Conservation (phyloP, 371 early-diverging fungal genomes). For the Zychaea mexicana region DNA sequence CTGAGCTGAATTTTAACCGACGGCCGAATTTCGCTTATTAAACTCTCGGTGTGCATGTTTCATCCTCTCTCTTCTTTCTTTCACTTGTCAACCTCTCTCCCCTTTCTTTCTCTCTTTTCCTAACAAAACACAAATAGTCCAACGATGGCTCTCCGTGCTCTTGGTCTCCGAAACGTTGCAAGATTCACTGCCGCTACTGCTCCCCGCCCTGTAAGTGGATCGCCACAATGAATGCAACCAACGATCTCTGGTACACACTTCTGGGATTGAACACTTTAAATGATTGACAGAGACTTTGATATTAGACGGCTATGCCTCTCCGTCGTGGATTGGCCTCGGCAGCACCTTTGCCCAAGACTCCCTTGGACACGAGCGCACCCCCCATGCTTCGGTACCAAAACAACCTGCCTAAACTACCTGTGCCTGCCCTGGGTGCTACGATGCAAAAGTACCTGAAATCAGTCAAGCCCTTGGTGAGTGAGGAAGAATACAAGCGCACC, state of each 20-base stretch:
- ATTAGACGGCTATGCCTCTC: constrained; percentile 1
- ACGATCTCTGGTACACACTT: no score
- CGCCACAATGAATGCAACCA: no score
- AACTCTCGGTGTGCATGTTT: background rate
- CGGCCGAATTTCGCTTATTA: background rate
- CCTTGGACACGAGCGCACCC: constrained; percentile 44
- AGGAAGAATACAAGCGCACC: constrained; percentile 75
- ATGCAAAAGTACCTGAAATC: constrained; percentile 76
- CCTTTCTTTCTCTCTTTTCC: background rate
- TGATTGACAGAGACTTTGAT: background rate
- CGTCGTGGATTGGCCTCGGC: constrained; percentile 24
- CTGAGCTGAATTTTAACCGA: background rate
- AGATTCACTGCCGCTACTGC: background rate
- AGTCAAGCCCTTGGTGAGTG: constrained; percentile 76
- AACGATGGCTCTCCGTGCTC: constrained; percentile 11
- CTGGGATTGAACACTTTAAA: no score
- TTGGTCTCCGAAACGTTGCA: constrained; percentile 13
- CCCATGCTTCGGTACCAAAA: constrained; percentile 71
- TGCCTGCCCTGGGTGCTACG: constrained; percentile 86
- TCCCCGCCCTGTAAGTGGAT: background rate
- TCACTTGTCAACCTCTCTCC: constrained; percentile 1
- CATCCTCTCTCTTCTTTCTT: background rate
- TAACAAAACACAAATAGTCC: background rate
- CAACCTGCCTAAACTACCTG: constrained; percentile 83
- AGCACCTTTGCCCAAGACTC: constrained; percentile 40